phyloP scores from a whole-genome alignment of 257 asterid genomes.

The Solanum neorickii region DNA sequence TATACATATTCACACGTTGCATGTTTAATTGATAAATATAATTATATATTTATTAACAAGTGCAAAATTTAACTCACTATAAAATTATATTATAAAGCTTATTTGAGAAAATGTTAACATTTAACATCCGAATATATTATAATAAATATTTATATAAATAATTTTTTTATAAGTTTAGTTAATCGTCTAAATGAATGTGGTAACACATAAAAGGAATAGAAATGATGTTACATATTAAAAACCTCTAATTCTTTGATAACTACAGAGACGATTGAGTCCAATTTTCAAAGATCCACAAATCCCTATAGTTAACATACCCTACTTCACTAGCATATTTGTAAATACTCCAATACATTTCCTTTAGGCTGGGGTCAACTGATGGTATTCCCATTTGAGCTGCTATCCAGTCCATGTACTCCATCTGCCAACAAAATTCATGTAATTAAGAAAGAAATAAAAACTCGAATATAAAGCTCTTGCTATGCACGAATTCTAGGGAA shows the following conservation, averaged over 20 bases:
- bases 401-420: constrained; percentile 46
- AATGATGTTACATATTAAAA: background rate
- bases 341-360: background rate
- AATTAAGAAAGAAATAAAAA: background rate
- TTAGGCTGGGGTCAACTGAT: constrained; percentile 9
- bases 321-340: background rate
- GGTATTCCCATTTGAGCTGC: constrained; percentile 29
- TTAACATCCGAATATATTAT: too few species aligned
- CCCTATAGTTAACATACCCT: background rate
- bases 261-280: background rate
- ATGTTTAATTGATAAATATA: too few species aligned
- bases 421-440: constrained; percentile 10
- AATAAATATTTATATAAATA: too few species aligned
- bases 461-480: background rate
- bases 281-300: background rate
- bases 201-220: too few species aligned
- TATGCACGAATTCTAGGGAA: background rate
- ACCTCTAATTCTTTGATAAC: background rate
- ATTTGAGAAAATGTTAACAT: too few species aligned
- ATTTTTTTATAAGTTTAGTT: too few species aligned
- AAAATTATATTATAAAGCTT: too few species aligned
- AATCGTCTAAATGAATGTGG: too few species aligned
- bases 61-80: too few species aligned
- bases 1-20: too few species aligned
- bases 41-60: too few species aligned